phyloP scores from a whole-genome alignment of 2,329 filamentous ascomycete species.

The Trichoderma asperellum region DNA sequence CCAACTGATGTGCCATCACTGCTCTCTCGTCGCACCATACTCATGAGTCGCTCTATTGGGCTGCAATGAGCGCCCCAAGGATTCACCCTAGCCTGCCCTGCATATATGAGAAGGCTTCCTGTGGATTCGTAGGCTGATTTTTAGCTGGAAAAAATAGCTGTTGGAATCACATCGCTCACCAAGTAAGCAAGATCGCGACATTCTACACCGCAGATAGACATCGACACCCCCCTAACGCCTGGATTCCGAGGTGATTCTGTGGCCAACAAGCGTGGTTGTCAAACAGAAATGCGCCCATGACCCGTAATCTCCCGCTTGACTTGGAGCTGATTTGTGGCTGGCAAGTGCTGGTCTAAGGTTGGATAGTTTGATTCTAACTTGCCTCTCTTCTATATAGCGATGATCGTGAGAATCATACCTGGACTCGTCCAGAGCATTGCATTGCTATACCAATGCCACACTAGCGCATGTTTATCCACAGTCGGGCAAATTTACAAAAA shows the following conservation, averaged over 20 bases:
- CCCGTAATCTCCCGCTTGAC: not conserved
- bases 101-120: conserved; percentile 4
- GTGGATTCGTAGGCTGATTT: not conserved
- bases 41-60: conserved; percentile 35
- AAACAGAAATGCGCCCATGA: not conserved
- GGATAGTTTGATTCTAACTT: not conserved
- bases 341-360: not conserved
- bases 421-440: no score
- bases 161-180: not conserved
- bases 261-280: not conserved
- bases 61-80: conserved; percentile 16
- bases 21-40: conserved; percentile 33
- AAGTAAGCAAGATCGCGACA: not conserved
- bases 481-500: not conserved
- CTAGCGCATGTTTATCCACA: not conserved
- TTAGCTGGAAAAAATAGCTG: not conserved
- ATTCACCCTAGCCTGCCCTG: conserved; percentile 1
- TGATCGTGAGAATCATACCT: not conserved
- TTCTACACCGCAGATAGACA: not conserved
- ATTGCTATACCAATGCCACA: not conserved
- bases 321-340: not conserved
- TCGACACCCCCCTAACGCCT: not conserved
- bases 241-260: not conserved
- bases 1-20: conserved; percentile 36
- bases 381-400: not conserved